Base-by-base conservation (phyloP, 2,329 filamentous ascomycete species). In the Canariomyces notabilis region DNA sequence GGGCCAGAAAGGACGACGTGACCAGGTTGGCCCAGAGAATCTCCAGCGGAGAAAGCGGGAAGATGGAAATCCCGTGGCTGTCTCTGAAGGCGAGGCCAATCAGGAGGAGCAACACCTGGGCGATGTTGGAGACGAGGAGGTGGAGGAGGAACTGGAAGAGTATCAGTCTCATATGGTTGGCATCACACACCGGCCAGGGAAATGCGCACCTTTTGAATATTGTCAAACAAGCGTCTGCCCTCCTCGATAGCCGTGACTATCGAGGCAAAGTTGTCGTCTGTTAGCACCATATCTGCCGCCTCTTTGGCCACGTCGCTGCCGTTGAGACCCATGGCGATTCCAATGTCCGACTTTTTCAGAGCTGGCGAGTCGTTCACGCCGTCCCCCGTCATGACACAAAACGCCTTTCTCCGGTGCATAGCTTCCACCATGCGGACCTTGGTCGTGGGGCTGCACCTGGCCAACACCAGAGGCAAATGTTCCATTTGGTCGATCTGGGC, bases 301-400 rank as follows among this genome's bases (percentile, higher is more conserved):
- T 93, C 93, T 70, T 98, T 98, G 52, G 93, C 93, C 32, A 98
- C 93, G 61, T 98, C 93, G 2, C 93, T 98, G 26, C 93, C 93
- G 44, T 95, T 79, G 52, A 85, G 80, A 54, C 93, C 93, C 93
- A 98, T 98, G 6, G 89, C 89, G 54, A 98, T 95, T 40, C 93
- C 93, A 67, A 98, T 97, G 60, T 98, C 93, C 5, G 93, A 93
- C 69, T 89, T 94, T 69, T 98, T 98, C 57, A 98, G 71, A 5
- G 93, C 93, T 3, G 93, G 93, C 2, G 93, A 93, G 69, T 98
- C 93, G 58, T 98, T 98, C 49, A 98, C 94, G 39, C 93, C 93
- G 59, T 98, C 93, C 6, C 93, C 93, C 9, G 93, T 98, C 93
- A 98, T 98, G 48, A 93, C 94, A 36, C 79, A 84, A 62, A 85